phyloP scores from a whole-genome alignment of 2,329 filamentous ascomycete genomes.

The Ciborinia camelliae region DNA sequence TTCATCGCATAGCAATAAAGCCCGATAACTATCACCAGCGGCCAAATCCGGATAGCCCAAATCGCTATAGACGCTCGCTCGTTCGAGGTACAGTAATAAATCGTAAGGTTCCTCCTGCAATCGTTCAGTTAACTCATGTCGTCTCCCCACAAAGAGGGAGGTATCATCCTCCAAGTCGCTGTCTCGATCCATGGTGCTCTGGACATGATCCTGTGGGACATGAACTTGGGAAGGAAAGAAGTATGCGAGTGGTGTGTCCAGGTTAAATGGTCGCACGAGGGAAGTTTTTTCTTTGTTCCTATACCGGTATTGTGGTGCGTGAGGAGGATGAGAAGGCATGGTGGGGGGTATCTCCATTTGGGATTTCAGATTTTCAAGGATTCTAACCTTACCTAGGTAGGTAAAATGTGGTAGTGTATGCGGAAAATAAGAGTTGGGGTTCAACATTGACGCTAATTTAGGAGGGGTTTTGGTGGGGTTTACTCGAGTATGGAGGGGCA shows the following conservation, averaged over 20 bases:
- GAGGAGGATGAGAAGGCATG: background rate
- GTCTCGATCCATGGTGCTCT: conserved; percentile 22
- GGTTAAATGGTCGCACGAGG: conserved; percentile 10
- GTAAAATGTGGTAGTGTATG: too few relatives aligned
- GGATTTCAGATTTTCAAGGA: conserved; percentile 9
- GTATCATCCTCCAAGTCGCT: conserved; percentile 30
- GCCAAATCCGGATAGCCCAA: conserved; percentile 88
- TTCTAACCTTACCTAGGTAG: background rate
- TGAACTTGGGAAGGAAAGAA: background rate
- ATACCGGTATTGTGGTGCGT: conserved; percentile 5
- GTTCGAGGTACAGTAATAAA: conserved; percentile 61
- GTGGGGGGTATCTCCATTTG: background rate
- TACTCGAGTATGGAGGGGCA: too few relatives aligned
- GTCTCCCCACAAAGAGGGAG: conserved; percentile 48
- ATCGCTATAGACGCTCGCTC: conserved; percentile 67
- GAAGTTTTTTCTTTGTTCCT: background rate
- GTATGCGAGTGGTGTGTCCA: conserved; percentile 5
- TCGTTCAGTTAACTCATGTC: conserved; percentile 54
- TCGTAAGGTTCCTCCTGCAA: conserved; percentile 56
- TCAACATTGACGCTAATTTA: background rate
- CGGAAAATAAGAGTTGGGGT: background rate
- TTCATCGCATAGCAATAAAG: conserved; percentile 82
- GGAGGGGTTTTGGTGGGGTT: too few relatives aligned
- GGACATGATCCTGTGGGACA: conserved; percentile 15
- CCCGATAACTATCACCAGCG: conserved; percentile 84